Percentiles rank a stretch among this genome's conserved stretches.
phyloP scores from a whole-genome alignment of 2,329 filamentous ascomycete species.

The Aspergillus puulaauensis region DNA sequence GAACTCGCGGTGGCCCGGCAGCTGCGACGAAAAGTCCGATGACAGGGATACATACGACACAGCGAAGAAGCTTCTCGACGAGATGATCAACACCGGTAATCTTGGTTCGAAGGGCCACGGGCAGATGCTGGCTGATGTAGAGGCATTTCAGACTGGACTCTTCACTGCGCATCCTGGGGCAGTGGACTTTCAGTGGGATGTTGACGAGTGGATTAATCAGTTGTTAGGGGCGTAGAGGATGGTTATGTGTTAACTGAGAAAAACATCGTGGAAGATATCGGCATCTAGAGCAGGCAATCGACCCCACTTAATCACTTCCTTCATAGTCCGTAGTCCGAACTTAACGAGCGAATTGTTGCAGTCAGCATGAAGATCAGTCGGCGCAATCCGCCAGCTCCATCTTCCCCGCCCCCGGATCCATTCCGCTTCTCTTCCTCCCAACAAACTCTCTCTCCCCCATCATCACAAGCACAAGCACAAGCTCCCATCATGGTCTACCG shows the following conservation, averaged over 20 bases:
- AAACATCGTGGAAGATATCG: too few species aligned
- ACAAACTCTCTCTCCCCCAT: too few species aligned
- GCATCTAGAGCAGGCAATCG: too few species aligned
- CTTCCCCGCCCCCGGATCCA: too few species aligned
- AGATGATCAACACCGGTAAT: conserved; percentile 4
- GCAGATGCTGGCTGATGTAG: conserved; percentile 8
- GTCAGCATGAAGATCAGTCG: too few species aligned
- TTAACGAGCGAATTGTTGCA: too few species aligned
- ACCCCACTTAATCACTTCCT: too few species aligned
- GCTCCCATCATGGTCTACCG: conserved; percentile 38
- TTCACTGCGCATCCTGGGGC: not conserved
- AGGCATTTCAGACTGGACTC: not conserved
- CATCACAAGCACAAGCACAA: too few species aligned
- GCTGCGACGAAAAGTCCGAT: not conserved
- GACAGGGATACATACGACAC: not conserved
- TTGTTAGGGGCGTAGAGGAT: not conserved
- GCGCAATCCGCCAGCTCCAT: too few species aligned
- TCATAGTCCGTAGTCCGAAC: too few species aligned
- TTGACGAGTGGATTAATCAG: not conserved
- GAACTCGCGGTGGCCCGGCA: not conserved
- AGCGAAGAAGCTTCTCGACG: not conserved
- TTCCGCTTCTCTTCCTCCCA: too few species aligned
- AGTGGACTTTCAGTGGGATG: not conserved
- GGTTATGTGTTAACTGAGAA: too few species aligned
- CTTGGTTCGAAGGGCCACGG: conserved; percentile 10